Base-by-base conservation (phyloP, 345 rosid genomes). In the Excoecaria agallocha region DNA sequence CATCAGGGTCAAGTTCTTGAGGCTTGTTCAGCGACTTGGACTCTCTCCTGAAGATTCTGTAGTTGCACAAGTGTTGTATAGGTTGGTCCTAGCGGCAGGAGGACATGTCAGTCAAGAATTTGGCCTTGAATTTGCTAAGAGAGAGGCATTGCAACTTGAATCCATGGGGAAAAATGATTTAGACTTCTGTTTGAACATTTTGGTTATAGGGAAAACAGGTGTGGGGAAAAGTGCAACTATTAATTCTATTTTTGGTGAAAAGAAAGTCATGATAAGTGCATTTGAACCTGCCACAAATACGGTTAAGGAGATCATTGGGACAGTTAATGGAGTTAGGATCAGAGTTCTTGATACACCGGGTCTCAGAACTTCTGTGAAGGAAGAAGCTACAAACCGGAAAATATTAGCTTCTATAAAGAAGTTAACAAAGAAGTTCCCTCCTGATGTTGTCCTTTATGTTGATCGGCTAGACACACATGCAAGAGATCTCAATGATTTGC, bases 151-250 rank as follows among this genome's bases (percentile, higher is more conserved):
- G 74, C 74, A 87, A 79, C 85, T 77, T 54, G 89, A 84, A 82
- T 81, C 72, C 50, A 84, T 83, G 70, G 72, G 81, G 25, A 74
- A 80, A 70, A 80, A 68, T 66, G 77, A 80, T 70, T 69, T 78
- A 13, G 85, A 87, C 69, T 88, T 90, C 72, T 85, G 85, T 72
- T 75, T 90, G 83, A 89, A 82, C 70, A 75, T 92, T 74, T 68
- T 92, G 77, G 91, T 90, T 77, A 79, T 94, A 0, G 97, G 98
- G 71, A 94, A 90, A 88, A 79, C 89, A 4, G 96, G 98, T 6
- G 97, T 90, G 3, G 93, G 98, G 63, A 94, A 91, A 85, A 94
- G 98, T 79, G 89, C 96, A 8, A 88, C 90, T 9, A 72, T 89
- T 50, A 88, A 91, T 81, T 89, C 97, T 4, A 82, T 94, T 62